Base-by-base conservation (phyloP, 78 protist genomes). In the Tieghemostelium lacteum region DNA sequence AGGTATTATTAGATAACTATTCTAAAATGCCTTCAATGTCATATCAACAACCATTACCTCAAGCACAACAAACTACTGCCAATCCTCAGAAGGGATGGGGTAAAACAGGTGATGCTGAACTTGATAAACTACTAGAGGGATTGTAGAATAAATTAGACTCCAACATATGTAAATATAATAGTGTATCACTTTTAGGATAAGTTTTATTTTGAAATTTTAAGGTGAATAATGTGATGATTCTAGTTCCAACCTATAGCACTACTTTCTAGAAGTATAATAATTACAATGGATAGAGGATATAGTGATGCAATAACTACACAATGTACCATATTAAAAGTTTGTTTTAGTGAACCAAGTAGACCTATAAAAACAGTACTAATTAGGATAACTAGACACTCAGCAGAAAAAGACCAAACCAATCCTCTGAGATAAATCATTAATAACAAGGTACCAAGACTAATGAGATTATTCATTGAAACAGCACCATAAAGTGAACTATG, bases 401-500 rank as follows among this genome's bases (percentile, higher is more conserved):
- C 87, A n/a, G 94, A 66, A 72, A 83, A 95, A 58, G 74, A 71
- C 97, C 97, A 95, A 16, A 26, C 36, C 63, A 92, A 75, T n/a
- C 50, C 70, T 64, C 74, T 29, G 67, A 29, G 67, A 42, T 85
- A 85, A 42, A 85, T 64, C 73, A 85, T 58, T 28, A 75, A 73
- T 49, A 69, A 29, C 2, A 69, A 70, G 3, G 69, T 66, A 28
- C 42, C 50, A 10, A 95, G 80, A 36, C 94, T 77, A 54, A 95
- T 45, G 5, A 95, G 86, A 92, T 95, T 95, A 93, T 95, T 95
- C 95, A 95, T 92, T 36, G 75, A 2, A 12, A 92, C 94, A 1
- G 97, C 95, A 24, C 97, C 97, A 71, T 86, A 57, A 20, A 95
- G 33, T 52, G 75, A 42, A n/a, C 61, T 49, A 31, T 70, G 75